Conservation (phyloP, 164 flowering plant genomes). For the Sedum album region DNA sequence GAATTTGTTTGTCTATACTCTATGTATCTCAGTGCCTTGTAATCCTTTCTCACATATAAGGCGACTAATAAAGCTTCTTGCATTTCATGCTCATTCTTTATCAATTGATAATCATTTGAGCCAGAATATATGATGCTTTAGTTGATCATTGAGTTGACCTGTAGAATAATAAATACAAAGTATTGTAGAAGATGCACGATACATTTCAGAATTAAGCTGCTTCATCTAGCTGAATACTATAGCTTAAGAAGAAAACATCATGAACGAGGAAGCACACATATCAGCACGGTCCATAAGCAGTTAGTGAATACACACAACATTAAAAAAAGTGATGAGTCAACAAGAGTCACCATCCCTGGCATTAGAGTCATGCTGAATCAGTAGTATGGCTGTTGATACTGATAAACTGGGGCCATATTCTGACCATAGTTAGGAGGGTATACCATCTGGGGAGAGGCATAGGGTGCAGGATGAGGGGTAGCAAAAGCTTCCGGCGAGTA, state of each 20-base stretch:
- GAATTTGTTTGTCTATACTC: too few relatives aligned
- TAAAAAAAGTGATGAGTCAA: conserved; percentile 19
- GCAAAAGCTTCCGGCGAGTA: conserved; percentile 52
- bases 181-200: too few relatives aligned
- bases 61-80: too few relatives aligned
- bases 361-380: conserved; percentile 36
- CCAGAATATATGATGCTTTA: too few relatives aligned
- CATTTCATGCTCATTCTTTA: too few relatives aligned
- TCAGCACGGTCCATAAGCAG: conserved; percentile 3
- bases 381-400: conserved; percentile 51
- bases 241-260: conserved; percentile 4
- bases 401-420: conserved; percentile 43
- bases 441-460: conserved; percentile 40
- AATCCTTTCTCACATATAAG: too few relatives aligned
- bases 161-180: too few relatives aligned
- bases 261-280: conserved; percentile 8
- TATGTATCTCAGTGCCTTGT: too few relatives aligned
- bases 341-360: conserved; percentile 37
- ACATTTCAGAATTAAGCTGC: background rate
- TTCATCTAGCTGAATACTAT: background rate
- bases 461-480: conserved; percentile 32
- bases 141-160: too few relatives aligned
- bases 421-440: conserved; percentile 40
- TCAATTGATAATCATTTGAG: too few relatives aligned
- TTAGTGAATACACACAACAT: conserved; percentile 47